Evolutionary conservation across 306 rosid species (phyloP), one percentile per base, ranked within the genome.

Genomic region (Luffa aegyptiaca): DNA sequence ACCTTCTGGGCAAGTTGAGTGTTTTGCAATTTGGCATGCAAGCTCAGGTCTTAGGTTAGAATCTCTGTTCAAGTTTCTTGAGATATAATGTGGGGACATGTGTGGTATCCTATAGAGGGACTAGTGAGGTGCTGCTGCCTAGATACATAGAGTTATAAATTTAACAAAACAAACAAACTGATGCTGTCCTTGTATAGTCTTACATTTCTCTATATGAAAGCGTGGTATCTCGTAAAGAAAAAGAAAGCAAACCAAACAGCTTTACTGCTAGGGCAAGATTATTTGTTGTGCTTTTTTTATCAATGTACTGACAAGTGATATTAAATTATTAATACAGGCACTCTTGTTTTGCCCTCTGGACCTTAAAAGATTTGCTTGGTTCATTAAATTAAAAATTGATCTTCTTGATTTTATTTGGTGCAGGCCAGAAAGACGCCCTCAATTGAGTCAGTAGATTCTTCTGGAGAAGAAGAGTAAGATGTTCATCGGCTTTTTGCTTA

Each of bases 381-480:
- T 74, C 8, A 7, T 33, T 21, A 74, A 51, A 72, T 72, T 35
- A 74, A 74, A 74, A 73, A n/a, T 20, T 51, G 33, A 48, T 49
- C 26, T 8, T 74, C 46, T 51, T 51, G 78, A 51, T 74, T 74
- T 84, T 44, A 81, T 83, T 84, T 79, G 84, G 31, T 81, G 79
- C 97, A 93, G 99, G 92, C 90, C 18, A 91, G 96, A 84, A 96
- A 93, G 91, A 90, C 98, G 5, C 94, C 90, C 1, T 93, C 97
- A 41, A 88, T 91, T 87, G 99, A 96, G 84, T 93, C 99, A 10
- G 94, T 91, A 46, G 99, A 96, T 82, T 96, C 99, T 82, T 91
- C 98, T 49, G 97, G 97, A 83, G 99, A 96, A 86, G 99, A 96
- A 85, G 99, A 96, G 99, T 96, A 89, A 90, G 99, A 86, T 49